Conservation (phyloP, 352 stramenopile genomes). For the Globisporangium nodosum region DNA sequence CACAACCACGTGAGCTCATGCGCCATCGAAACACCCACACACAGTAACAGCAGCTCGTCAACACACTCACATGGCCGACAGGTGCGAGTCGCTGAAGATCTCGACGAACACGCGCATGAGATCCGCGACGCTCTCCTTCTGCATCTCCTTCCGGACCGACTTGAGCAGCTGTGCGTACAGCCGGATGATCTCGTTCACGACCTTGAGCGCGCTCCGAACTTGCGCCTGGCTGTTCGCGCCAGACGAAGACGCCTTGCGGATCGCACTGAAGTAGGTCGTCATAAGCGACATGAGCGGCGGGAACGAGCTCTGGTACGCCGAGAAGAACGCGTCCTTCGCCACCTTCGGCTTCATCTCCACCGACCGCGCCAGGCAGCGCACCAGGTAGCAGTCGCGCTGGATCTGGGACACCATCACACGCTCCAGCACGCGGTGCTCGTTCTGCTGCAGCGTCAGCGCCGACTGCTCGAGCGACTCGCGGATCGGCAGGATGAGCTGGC, state of each 20-base stretch:
- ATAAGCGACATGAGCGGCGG: conserved; percentile 55
- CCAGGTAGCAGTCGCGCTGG: conserved; percentile 62
- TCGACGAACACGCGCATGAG: conserved; percentile 77
- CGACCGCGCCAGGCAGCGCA: conserved; percentile 56
- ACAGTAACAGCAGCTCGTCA: neutral
- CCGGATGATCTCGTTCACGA: conserved; percentile 77
- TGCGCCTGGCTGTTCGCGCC: conserved; percentile 24
- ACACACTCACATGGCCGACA: conserved; percentile 53
- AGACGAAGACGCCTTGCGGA: conserved; percentile 40
- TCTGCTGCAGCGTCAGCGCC: conserved; percentile 64
- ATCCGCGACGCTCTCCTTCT: conserved; percentile 58
- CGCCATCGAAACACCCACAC: neutral
- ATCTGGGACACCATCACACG: conserved; percentile 59
- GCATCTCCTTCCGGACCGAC: conserved; percentile 81
- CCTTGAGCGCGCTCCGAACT: conserved; percentile 59
- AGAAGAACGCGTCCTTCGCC: conserved; percentile 68
- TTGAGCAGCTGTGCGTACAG: conserved; percentile 75
- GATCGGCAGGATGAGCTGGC: conserved; percentile 56
- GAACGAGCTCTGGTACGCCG: conserved; percentile 52
- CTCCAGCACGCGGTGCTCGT: conserved; percentile 62
- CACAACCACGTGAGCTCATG: neutral
- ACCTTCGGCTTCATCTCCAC: conserved; percentile 75
- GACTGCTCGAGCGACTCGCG: conserved; percentile 65
- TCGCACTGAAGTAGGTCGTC: conserved; percentile 60
- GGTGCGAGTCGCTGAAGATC: conserved; percentile 71